Base-by-base conservation (phyloP, 2,329 filamentous ascomycete genomes). In the Colletotrichum sp. region DNA sequence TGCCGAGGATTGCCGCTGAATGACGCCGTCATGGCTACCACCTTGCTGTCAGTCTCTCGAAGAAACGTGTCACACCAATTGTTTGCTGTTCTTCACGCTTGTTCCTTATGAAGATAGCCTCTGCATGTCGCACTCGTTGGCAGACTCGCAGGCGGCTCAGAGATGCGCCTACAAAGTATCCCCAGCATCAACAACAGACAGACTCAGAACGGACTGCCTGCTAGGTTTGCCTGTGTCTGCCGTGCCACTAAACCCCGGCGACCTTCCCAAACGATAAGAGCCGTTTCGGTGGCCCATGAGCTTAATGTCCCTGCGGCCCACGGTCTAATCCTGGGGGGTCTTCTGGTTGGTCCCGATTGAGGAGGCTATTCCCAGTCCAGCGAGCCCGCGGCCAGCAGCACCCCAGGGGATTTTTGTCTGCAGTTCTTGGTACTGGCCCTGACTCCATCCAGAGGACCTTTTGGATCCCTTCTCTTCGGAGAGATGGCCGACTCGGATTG, bases 361-460 rank as follows among this genome's bases (percentile, higher is more conserved):
- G n/a, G 58, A 68, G 32, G 32, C 70, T 27, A 74, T 73, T 43
- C 74, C 74, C 34, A 15, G 74, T 73, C 60, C 28, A 66, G 70
- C 25, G 28, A 55, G 43, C 12, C 22, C 25, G 22, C 30, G 65
- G 48, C 61, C 30, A 55, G 15, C 66, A 43, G 52, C 66, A 75
- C 32, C 74, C 74, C 66, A 66, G 74, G 71, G 74, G 71, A 76
- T 75, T 76, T 76, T 76, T 76, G 74, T 75, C 62, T 71, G 74
- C 74, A 76, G 71, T 70, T 67, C 74, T 76, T 76, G 74, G 74
- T 73, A 73, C 39, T 43, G 62, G 27, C 32, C 30, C 39, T 43
- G 62, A 27, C 43, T 30, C 72, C 72, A 72, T 75, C 27, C 36
- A 13, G 60, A 67, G 69, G 61, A 9, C 61, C 72, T 66, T 75